phyloP scores from a whole-genome alignment of 495 filamentous ascomycete genomes.

The Cladorrhinum samala region DNA sequence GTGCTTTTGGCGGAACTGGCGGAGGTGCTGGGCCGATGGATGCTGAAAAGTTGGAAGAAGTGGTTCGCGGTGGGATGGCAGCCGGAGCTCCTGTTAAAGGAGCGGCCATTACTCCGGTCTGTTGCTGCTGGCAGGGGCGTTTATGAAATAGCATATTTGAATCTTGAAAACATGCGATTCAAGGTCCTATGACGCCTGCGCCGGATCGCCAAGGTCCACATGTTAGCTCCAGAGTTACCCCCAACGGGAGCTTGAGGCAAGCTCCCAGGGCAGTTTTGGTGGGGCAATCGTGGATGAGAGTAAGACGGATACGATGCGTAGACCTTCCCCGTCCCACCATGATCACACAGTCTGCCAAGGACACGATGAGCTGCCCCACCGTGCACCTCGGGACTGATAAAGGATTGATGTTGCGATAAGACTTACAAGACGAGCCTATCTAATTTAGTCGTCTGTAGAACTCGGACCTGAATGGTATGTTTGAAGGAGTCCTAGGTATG shows the following conservation, averaged over 20 bases:
- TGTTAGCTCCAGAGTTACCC: not conserved
- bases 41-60: constrained; percentile 43
- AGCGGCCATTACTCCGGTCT: constrained; percentile 6
- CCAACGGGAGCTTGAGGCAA: too few relatives aligned
- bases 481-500: too few relatives aligned
- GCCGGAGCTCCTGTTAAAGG: constrained; percentile 53
- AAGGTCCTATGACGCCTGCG: not conserved
- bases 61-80: constrained; percentile 66
- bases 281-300: constrained; percentile 8
- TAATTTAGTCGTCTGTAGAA: too few relatives aligned
- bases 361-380: too few relatives aligned
- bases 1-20: constrained; percentile 32
- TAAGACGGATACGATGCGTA: too few relatives aligned
- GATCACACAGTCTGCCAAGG: too few relatives aligned
- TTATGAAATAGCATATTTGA: not conserved
- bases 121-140: not conserved
- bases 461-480: too few relatives aligned
- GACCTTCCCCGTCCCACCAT: too few relatives aligned
- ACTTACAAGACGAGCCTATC: too few relatives aligned
- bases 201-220: not conserved
- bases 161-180: not conserved
- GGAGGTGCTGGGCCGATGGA: constrained; percentile 13
- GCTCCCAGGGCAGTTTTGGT: too few relatives aligned
- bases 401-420: too few relatives aligned
- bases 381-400: too few relatives aligned